phyloP scores from a whole-genome alignment of 495 filamentous ascomycete genomes.

The Neurospora hispaniola region DNA sequence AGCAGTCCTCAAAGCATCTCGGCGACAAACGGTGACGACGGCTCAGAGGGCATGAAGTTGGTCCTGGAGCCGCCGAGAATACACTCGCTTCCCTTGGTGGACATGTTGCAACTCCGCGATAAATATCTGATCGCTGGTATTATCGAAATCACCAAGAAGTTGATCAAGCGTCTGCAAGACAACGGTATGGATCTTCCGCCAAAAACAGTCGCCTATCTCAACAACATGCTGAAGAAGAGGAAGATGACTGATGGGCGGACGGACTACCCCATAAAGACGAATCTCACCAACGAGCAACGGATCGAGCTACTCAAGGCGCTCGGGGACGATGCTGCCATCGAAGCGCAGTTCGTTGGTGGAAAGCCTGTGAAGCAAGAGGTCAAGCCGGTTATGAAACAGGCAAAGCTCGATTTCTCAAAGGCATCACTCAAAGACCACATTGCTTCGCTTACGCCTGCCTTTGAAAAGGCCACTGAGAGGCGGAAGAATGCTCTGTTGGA shows the following conservation, averaged over 20 bases:
- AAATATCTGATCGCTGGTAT: constrained; percentile 67
- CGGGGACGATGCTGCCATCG: constrained; percentile 56
- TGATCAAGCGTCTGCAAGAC: constrained; percentile 62
- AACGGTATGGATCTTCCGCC: constrained; percentile 56
- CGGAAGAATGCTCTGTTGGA: constrained; percentile 20
- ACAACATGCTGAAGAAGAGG: constrained; percentile 35
- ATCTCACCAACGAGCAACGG: constrained; percentile 63
- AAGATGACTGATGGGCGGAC: constrained; percentile 16
- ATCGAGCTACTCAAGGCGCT: constrained; percentile 71
- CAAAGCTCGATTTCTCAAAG: constrained; percentile 50
- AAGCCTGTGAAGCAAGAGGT: constrained; percentile 43
- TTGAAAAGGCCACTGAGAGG: constrained; percentile 30
- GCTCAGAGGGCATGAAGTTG: constrained; percentile 36
- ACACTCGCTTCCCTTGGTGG: constrained; percentile 58
- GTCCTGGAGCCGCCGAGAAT: constrained; percentile 51
- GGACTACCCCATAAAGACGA: constrained; percentile 52
- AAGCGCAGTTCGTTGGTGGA: constrained; percentile 31
- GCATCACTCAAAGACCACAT: constrained; percentile 32
- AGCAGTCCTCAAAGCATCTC: constrained; percentile 25
- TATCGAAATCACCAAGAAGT: constrained; percentile 52
- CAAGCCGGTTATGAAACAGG: constrained; percentile 45
- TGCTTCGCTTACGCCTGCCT: constrained; percentile 23
- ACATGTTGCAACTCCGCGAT: constrained; percentile 78
- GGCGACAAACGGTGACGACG: constrained; percentile 31
- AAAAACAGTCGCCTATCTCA: constrained; percentile 51